Conservation (phyloP, 2,329 filamentous ascomycete species). For the Nemania bipapillata region DNA sequence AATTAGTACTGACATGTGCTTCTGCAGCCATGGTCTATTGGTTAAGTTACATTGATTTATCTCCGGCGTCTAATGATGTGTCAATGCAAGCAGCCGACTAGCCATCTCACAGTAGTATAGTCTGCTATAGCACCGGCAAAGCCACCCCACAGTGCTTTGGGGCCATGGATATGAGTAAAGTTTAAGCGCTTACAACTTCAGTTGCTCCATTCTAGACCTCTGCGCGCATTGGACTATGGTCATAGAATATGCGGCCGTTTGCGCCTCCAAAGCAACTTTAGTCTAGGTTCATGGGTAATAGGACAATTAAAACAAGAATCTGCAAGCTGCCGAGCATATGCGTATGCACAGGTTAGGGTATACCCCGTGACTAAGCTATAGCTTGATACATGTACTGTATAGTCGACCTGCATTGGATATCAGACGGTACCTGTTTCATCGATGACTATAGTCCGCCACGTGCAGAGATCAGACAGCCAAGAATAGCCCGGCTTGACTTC, state of each 20-base stretch:
- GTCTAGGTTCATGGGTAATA: constrained; percentile 7
- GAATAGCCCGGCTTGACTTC: constrained; percentile 9
- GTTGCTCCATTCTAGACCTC: not conserved
- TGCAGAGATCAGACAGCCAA: constrained; percentile 24
- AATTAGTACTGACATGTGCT: not conserved
- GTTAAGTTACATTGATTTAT: constrained; percentile 5
- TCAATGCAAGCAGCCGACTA: not conserved
- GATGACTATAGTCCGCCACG: constrained; percentile 9
- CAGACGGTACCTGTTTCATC: constrained; percentile 25
- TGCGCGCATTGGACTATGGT: not conserved
- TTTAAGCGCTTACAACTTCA: not conserved
- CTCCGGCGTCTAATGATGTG: not conserved
- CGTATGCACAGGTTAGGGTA: not conserved
- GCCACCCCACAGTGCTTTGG: not conserved
- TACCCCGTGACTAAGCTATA: constrained; percentile 17
- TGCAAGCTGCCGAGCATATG: not conserved
- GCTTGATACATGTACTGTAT: not conserved
- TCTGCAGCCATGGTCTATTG: not conserved
- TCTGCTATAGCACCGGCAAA: not conserved
- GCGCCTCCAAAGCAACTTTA: constrained; percentile 9
- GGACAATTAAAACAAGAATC: not conserved
- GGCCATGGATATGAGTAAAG: not conserved
- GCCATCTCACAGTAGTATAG: not conserved
- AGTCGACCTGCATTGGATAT: constrained; percentile 15
- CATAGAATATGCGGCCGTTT: not conserved